Percentiles rank a stretch among this genome's conserved stretches.
phyloP scores from a whole-genome alignment of 148 eudicot genomes.

The Vaccinium vitisidaea region DNA sequence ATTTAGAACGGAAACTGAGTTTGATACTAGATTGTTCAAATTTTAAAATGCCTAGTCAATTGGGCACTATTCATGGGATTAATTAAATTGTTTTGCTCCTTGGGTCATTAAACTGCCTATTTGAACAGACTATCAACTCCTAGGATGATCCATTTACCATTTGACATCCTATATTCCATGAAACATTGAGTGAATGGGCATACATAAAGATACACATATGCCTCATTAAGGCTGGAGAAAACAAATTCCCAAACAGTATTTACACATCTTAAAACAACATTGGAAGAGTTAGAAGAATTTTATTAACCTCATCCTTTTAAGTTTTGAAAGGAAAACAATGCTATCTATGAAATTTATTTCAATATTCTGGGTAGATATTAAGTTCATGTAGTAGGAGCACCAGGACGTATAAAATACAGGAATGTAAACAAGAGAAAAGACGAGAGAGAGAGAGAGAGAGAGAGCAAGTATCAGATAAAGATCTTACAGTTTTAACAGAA shows the following conservation, averaged over 20 bases:
- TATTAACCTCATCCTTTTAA: neutral
- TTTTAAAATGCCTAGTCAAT: slow-evolving; percentile 1
- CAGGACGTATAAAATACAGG: neutral
- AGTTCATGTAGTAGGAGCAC: neutral
- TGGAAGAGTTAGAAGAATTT: neutral
- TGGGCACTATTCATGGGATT: too few species aligned
- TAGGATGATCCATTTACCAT: neutral
- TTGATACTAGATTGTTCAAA: neutral
- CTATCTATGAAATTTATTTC: neutral
- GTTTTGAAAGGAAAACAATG: neutral
- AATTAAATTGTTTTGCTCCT: neutral
- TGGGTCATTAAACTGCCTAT: too few species aligned
- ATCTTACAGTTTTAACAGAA: slow-evolving; percentile 68
- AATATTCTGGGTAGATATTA: neutral
- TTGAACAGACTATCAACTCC: neutral
- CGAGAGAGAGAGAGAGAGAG: too few species aligned
- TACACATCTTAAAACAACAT: neutral
- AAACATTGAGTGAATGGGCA: neutral
- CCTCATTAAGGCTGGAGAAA: too few species aligned
- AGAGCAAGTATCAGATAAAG: slow-evolving; percentile 10
- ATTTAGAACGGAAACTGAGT: neutral
- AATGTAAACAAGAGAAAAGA: too few species aligned
- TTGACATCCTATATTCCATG: neutral
- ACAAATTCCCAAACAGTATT: neutral
- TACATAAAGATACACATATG: neutral